Conservation (phyloP, 305 asterid genomes). For the Solanum hybrid region DNA sequence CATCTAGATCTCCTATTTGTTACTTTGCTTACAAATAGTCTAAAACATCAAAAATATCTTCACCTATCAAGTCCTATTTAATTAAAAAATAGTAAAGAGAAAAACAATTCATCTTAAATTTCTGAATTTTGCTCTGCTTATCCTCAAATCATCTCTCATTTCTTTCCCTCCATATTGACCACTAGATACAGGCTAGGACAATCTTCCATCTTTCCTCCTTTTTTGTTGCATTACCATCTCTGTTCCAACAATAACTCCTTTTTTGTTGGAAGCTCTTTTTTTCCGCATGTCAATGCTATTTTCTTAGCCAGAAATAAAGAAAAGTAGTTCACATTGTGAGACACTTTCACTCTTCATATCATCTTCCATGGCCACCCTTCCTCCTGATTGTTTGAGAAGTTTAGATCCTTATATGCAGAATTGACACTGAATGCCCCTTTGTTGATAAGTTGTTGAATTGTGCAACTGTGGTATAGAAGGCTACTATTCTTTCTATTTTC, state of each 20-base stretch:
- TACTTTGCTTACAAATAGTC: background rate
- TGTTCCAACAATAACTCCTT: background rate
- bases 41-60: background rate
- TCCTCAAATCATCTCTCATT: background rate
- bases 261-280: background rate
- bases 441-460: background rate
- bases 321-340: background rate
- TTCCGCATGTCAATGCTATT: background rate
- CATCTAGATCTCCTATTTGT: background rate
- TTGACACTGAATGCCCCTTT: background rate
- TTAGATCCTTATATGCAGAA: background rate
- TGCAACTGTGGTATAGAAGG: background rate
- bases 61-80: background rate
- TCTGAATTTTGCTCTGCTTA: background rate
- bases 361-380: background rate
- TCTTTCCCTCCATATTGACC: background rate
- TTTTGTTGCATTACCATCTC: background rate
- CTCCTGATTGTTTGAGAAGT: background rate
- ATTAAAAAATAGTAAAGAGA: background rate
- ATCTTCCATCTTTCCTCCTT: background rate
- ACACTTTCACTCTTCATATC: background rate
- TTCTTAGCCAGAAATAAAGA: background rate
- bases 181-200: background rate
- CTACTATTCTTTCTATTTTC: background rate
- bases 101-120: background rate